Evolutionary conservation across 2,329 filamentous ascomycete species (phyloP).

Genomic region (Microdochium nivale): DNA sequence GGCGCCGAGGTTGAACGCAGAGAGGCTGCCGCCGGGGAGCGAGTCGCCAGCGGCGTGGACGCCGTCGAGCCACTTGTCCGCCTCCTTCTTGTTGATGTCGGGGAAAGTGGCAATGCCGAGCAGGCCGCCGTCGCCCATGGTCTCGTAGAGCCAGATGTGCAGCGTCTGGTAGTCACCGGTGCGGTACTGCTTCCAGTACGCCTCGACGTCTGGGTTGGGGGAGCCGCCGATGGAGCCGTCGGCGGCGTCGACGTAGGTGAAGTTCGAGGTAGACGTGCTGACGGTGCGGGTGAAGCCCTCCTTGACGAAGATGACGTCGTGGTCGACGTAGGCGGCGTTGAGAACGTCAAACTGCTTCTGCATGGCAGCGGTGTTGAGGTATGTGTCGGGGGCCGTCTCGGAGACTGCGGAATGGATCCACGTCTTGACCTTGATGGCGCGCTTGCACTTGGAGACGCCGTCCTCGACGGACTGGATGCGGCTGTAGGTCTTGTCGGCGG

Average conservation of each 20-base stretch:
- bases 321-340: slow-evolving; percentile 32
- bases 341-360: slow-evolving; percentile 13
- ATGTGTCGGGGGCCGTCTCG: background rate
- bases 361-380: slow-evolving; percentile 1
- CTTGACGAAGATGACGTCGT: slow-evolving; percentile 26
- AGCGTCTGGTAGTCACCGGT: slow-evolving; percentile 2
- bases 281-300: slow-evolving; percentile 31
- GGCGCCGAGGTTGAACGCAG: slow-evolving; percentile 22
- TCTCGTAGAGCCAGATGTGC: slow-evolving; percentile 6
- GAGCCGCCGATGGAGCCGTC: slow-evolving; percentile 13
- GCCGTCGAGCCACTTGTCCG: slow-evolving; percentile 17
- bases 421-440: background rate
- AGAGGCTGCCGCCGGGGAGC: slow-evolving; percentile 15
- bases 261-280: slow-evolving; percentile 28
- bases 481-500: background rate
- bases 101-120: slow-evolving; percentile 3
- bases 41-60: slow-evolving; percentile 14
- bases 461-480: background rate
- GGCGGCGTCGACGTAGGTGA: slow-evolving; percentile 24
- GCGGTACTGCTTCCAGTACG: slow-evolving; percentile 1
- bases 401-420: background rate
- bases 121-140: slow-evolving; percentile 17
- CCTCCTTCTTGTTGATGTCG: slow-evolving; percentile 2
- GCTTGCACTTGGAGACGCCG: background rate
- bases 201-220: background rate